Conservation (phyloP, 345 rosid genomes). For the Leavenworthia alabamica region DNA sequence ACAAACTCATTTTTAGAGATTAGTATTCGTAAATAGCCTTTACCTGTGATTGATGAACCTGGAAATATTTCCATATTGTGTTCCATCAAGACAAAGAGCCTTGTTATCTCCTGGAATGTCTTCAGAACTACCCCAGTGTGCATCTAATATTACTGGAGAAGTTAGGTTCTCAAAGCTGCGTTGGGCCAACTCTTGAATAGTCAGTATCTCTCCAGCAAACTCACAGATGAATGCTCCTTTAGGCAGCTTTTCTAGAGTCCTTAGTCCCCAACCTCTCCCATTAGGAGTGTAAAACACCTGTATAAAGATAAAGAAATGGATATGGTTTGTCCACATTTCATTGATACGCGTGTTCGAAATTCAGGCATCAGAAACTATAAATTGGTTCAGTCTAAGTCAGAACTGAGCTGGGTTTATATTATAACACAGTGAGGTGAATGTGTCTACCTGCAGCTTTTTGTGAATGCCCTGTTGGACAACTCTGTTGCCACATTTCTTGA, state of each 20-base stretch:
- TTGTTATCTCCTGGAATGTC: conserved; percentile 45
- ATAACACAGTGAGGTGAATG: neutral
- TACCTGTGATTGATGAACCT: conserved; percentile 93
- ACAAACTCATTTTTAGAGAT: neutral
- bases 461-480: conserved; percentile 82
- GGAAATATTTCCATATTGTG: conserved; percentile 69
- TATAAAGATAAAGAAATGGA: neutral
- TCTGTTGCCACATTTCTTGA: conserved; percentile 71
- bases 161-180: conserved; percentile 43
- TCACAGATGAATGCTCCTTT: conserved; percentile 88
- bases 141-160: conserved; percentile 65
- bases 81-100: conserved; percentile 81
- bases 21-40: neutral
- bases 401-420: neutral
- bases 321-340: neutral
- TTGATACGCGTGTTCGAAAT: neutral
- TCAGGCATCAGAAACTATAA: neutral
- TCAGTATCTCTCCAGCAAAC: conserved; percentile 76
- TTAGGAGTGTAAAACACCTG: conserved; percentile 64
- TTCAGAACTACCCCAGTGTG: conserved; percentile 75
- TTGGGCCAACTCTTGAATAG: conserved; percentile 52
- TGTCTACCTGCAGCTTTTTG: conserved; percentile 64
- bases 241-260: conserved; percentile 55
- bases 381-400: neutral
- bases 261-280: conserved; percentile 88